These are phyloP conservation scores for Sporothrix euskadiensis DNA, from an alignment of 2,329 filamentous ascomycete genomes.

Conservation along the genomic window DNA sequence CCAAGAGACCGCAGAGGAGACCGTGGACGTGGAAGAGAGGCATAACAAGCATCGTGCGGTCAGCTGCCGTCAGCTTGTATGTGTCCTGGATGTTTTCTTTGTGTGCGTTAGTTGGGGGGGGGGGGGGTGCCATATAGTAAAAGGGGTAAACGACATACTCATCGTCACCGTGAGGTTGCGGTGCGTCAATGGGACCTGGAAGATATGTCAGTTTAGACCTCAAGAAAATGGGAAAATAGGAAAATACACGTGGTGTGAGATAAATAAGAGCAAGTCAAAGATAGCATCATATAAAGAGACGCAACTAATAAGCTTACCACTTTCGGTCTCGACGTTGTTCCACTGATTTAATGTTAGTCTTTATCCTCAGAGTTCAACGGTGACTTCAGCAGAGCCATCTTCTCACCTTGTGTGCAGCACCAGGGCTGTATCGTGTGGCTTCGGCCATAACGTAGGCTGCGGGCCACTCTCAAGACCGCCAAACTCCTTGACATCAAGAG, in stretches of 20 bases:
- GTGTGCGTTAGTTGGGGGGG: constrained; percentile 15
- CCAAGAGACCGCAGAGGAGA: constrained; percentile 78
- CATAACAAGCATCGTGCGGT: constrained; percentile 86
- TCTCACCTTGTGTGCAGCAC: constrained; percentile 71
- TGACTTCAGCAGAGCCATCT: too few species aligned
- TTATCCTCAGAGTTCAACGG: not conserved
- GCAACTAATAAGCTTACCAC: constrained; percentile 54
- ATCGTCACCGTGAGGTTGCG: constrained; percentile 79
- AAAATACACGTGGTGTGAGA: not conserved
- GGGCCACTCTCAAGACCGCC: constrained; percentile 59
- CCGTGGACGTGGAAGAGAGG: constrained; percentile 89
- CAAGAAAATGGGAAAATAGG: not conserved
- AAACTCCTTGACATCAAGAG: constrained; percentile 73
- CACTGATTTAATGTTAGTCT: constrained; percentile 45
- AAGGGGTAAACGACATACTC: constrained; percentile 49
- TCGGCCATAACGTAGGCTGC: constrained; percentile 49
- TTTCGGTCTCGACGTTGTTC: constrained; percentile 82
- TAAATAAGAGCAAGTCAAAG: not conserved
- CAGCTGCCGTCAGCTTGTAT: constrained; percentile 67
- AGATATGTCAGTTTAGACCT: not conserved
- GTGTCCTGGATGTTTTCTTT: constrained; percentile 74
- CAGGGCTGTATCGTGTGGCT: constrained; percentile 77
- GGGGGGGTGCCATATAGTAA: not conserved
- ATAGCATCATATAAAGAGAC: too few species aligned
- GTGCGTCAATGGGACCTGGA: constrained; percentile 73